phyloP scores from a whole-genome alignment of 1,284 basidiomycete genomes.

The Cryptococcus sp. region DNA sequence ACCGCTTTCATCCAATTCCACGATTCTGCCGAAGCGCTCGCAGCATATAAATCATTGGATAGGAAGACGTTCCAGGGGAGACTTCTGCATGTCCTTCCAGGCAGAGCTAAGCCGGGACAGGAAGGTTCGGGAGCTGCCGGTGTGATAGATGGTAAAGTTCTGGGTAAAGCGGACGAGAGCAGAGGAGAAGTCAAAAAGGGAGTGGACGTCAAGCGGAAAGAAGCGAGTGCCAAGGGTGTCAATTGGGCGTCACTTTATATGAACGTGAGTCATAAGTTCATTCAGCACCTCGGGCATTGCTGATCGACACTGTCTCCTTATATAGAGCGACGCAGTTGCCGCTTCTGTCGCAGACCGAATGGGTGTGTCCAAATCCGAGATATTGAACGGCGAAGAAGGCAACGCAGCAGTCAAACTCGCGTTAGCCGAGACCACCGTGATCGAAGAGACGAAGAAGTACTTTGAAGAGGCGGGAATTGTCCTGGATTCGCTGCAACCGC shows the following conservation, averaged over 20 bases:
- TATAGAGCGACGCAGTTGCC: conserved; percentile 81
- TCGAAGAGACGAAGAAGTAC: conserved; percentile 90
- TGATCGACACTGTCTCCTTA: background rate
- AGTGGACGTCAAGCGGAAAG: conserved; percentile 66
- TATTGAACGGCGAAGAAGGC: conserved; percentile 63
- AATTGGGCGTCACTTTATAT: conserved; percentile 97
- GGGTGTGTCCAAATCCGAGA: conserved; percentile 79
- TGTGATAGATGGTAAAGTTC: conserved; percentile 47
- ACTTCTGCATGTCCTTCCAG: conserved; percentile 84
- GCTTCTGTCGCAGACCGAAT: conserved; percentile 79
- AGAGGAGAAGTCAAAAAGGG: conserved; percentile 69
- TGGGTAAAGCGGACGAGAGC: conserved; percentile 56
- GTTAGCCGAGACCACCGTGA: conserved; percentile 92
- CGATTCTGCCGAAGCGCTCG: conserved; percentile 66
- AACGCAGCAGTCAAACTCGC: conserved; percentile 87
- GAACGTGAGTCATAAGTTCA: conserved; percentile 70
- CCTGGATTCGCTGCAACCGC: conserved; percentile 55
- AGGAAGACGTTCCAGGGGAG: conserved; percentile 89
- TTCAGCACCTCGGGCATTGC: background rate
- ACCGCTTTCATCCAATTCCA: conserved; percentile 78
- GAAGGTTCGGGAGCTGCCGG: conserved; percentile 59
- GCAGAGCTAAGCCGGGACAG: conserved; percentile 60
- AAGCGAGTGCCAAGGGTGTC: conserved; percentile 76
- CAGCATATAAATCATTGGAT: conserved; percentile 77
- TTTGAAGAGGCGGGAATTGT: conserved; percentile 65